These are phyloP conservation scores for Volvariella volvacea DNA, from an alignment of 1,284 basidiomycete genomes.

Conservation along the genomic window DNA sequence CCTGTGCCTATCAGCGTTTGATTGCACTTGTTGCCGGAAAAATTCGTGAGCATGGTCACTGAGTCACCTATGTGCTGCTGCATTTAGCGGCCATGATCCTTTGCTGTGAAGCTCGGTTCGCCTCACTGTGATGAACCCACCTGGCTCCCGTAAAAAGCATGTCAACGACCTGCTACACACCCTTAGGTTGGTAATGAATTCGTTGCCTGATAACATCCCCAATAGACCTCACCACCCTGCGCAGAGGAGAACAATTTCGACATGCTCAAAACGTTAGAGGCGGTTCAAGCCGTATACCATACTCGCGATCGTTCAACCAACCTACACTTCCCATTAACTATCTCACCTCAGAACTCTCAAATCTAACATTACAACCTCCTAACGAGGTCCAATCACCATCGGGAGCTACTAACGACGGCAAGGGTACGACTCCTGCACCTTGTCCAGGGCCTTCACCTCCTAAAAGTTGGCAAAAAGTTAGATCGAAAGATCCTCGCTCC, in stretches of 20 bases:
- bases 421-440: constrained; percentile 11
- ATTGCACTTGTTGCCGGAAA: too few species aligned
- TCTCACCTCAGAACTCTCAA: constrained; percentile 19
- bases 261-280: constrained; percentile 48
- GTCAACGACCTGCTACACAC: constrained; percentile 47
- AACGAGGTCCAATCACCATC: neutral
- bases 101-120: too few species aligned
- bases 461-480: constrained; percentile 36
- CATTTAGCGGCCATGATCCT: too few species aligned
- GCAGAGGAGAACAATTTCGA: constrained; percentile 62
- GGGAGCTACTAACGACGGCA: constrained; percentile 1
- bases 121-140: too few species aligned
- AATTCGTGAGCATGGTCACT: too few species aligned
- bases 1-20: too few species aligned
- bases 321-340: constrained; percentile 33
- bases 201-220: neutral
- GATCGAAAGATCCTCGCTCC: constrained; percentile 17
- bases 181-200: constrained; percentile 28
- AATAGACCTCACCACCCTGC: constrained; percentile 1
- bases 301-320: constrained; percentile 23
- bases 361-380: constrained; percentile 1
- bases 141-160: too few species aligned
- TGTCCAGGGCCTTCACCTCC: constrained; percentile 42
- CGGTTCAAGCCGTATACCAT: constrained; percentile 29
- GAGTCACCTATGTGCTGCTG: too few species aligned